These are phyloP conservation scores for Leptographium lundbergii DNA, from an alignment of 2,329 filamentous ascomycete species.

Conservation along the genomic window DNA sequence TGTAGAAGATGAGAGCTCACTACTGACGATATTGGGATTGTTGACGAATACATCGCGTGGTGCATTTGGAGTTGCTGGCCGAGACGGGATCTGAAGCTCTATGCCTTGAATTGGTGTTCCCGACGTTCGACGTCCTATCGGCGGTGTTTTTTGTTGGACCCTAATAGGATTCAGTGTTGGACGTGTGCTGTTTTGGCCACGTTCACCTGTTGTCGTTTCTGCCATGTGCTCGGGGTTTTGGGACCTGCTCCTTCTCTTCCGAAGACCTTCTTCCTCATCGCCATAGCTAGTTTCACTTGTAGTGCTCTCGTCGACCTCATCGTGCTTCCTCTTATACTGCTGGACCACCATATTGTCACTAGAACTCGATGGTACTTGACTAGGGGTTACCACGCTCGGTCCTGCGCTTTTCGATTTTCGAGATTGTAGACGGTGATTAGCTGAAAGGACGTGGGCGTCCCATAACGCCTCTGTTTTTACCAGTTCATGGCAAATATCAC, in stretches of 20 bases:
- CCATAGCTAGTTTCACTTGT: slow-evolving; percentile 1
- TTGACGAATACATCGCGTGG: neutral
- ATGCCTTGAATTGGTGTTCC: slow-evolving; percentile 40
- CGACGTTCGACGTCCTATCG: slow-evolving; percentile 33
- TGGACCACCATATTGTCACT: neutral
- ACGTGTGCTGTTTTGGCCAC: neutral
- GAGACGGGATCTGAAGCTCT: slow-evolving; percentile 50
- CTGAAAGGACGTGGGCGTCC: slow-evolving; percentile 46
- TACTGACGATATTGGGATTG: neutral
- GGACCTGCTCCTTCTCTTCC: neutral
- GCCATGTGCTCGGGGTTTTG: neutral
- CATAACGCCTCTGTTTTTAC: slow-evolving; percentile 56
- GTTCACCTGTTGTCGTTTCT: neutral
- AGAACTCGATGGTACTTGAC: neutral
- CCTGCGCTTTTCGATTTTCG: neutral
- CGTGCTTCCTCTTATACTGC: neutral
- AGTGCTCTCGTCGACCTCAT: neutral
- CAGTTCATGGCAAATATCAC: slow-evolving; percentile 50
- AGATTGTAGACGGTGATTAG: slow-evolving; percentile 29
- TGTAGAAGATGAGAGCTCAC: neutral
- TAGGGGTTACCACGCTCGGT: neutral
- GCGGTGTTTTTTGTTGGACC: slow-evolving; percentile 21
- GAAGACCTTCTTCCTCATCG: neutral
- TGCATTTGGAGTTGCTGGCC: slow-evolving; percentile 43
- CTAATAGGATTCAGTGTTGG: slow-evolving; percentile 7